phyloP scores from a whole-genome alignment of 352 stramenopile species.

The Pythium coloratum region DNA sequence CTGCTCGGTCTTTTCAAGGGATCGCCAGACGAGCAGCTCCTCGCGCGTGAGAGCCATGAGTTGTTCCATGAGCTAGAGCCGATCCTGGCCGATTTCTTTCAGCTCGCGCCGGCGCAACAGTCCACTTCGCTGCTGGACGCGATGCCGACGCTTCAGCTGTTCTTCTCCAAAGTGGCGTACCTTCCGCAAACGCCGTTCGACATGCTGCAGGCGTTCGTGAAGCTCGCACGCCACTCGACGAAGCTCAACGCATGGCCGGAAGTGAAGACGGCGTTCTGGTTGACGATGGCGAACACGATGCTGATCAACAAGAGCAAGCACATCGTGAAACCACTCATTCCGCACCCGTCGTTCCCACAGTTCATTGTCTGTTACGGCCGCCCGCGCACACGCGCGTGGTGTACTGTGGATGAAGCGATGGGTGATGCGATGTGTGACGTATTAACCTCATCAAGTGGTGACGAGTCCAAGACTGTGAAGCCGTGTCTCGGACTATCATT shows the following conservation, averaged over 20 bases:
- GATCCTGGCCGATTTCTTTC: neutral
- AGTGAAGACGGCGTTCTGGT: constrained; percentile 1
- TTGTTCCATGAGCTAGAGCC: neutral
- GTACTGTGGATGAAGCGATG: neutral
- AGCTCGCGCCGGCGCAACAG: neutral
- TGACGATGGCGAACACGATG: neutral
- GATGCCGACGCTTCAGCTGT: neutral
- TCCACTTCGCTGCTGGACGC: neutral
- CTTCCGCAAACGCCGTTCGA: neutral
- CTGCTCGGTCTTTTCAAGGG: neutral
- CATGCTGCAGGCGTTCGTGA: neutral
- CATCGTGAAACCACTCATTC: neutral
- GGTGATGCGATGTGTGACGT: neutral
- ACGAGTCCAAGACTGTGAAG: too few species aligned
- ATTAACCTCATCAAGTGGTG: too few species aligned
- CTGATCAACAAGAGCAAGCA: neutral
- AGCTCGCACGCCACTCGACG: neutral
- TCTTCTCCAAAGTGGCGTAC: neutral
- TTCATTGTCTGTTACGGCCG: neutral
- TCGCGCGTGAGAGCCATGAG: constrained; percentile 6
- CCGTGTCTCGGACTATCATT: neutral
- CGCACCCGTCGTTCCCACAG: neutral
- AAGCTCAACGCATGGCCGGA: neutral
- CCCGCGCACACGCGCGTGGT: neutral
- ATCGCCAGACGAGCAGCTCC: neutral